Conservation (phyloP, 768 basidiomycete genomes). For the Xerocomus brunneocitrinus region DNA sequence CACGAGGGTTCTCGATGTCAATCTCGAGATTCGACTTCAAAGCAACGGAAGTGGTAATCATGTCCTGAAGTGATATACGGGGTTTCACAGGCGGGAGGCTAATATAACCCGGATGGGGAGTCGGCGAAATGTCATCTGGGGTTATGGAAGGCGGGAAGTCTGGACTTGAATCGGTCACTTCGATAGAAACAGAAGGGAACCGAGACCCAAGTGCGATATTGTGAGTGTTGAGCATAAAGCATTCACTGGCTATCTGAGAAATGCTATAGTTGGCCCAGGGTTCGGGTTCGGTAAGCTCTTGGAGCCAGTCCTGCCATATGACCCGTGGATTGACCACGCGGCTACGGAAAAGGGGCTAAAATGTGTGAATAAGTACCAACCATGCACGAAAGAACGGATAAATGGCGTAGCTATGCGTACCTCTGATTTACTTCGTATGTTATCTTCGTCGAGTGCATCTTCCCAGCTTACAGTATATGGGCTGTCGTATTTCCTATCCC, state of each 20-base stretch:
- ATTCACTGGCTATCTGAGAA: slow-evolving; percentile 61
- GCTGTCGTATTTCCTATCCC: slow-evolving; percentile 43
- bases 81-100: slow-evolving; percentile 30
- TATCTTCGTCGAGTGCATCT: slow-evolving; percentile 59
- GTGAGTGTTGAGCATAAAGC: slow-evolving; percentile 61
- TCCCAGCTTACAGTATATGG: slow-evolving; percentile 73
- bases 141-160: slow-evolving; percentile 10
- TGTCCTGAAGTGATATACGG: slow-evolving; percentile 65
- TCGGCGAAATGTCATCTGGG: slow-evolving; percentile 23
- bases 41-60: slow-evolving; percentile 67
- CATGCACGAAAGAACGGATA: background rate
- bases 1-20: slow-evolving; percentile 49
- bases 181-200: background rate
- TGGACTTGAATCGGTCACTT: slow-evolving; percentile 1
- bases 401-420: slow-evolving; percentile 34
- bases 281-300: slow-evolving; percentile 59
- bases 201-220: slow-evolving; percentile 51
- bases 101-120: slow-evolving; percentile 33
- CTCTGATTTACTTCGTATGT: slow-evolving; percentile 70
- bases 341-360: slow-evolving; percentile 61
- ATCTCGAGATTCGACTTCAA: slow-evolving; percentile 68
- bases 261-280: slow-evolving; percentile 66
- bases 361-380: slow-evolving; percentile 2
- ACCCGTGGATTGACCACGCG: slow-evolving; percentile 73
- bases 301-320: slow-evolving; percentile 57